Evolutionary conservation across 2,329 filamentous ascomycete species (phyloP).

Genomic region (Trichoderma sp.): DNA sequence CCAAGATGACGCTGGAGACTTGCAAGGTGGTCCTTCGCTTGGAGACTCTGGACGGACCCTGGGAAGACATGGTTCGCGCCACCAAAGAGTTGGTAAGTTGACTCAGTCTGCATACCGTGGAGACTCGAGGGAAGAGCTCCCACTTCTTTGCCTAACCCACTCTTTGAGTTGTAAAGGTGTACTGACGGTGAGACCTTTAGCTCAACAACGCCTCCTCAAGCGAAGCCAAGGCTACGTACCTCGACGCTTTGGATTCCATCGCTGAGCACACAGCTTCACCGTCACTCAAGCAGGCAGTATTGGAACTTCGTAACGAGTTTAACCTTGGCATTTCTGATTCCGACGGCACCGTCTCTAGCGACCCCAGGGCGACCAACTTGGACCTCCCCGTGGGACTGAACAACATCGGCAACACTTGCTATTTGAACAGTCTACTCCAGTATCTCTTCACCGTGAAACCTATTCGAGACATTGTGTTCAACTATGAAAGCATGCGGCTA

Average conservation of each 20-base stretch:
- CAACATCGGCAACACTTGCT: slow-evolving; percentile 98
- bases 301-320: slow-evolving; percentile 34
- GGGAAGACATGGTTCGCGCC: slow-evolving; percentile 31
- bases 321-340: slow-evolving; percentile 19
- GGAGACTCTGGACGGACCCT: slow-evolving; percentile 11
- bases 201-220: slow-evolving; percentile 35
- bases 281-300: slow-evolving; percentile 35
- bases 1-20: slow-evolving; percentile 43
- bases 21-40: slow-evolving; percentile 39
- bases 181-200: slow-evolving; percentile 29
- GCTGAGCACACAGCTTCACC: slow-evolving; percentile 37
- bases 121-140: background rate
- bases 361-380: slow-evolving; percentile 37
- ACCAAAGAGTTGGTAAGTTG: slow-evolving; percentile 38
- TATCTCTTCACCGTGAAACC: slow-evolving; percentile 90
- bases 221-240: slow-evolving; percentile 38
- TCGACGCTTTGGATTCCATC: slow-evolving; percentile 43
- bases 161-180: background rate
- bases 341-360: background rate
- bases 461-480: slow-evolving; percentile 76
- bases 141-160: background rate
- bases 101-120: background rate
- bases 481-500: slow-evolving; percentile 72
- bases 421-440: slow-evolving; percentile 93
- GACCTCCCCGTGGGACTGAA: slow-evolving; percentile 80